Conservation (phyloP, 441 rosid genomes). For the Manihot esculenta region DNA sequence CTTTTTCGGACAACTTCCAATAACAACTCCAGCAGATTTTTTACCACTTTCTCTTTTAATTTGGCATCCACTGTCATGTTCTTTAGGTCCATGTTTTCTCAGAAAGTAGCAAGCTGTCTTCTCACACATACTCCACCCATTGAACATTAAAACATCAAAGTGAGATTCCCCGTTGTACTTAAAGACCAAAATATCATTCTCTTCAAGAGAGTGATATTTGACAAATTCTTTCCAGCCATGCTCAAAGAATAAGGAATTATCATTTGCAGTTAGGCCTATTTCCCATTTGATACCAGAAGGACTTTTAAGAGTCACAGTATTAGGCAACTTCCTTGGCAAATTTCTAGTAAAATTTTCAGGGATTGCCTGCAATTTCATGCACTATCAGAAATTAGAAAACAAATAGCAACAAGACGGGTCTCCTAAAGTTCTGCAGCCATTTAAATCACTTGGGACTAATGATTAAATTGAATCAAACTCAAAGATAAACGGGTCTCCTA, state of each 20-base stretch:
- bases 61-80: slow-evolving; percentile 24
- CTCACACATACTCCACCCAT: slow-evolving; percentile 58
- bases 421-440: background rate
- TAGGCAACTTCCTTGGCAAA: slow-evolving; percentile 52
- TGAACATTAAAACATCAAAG: slow-evolving; percentile 63
- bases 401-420: too few relatives aligned
- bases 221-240: slow-evolving; percentile 67
- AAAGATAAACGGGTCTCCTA: background rate
- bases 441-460: background rate
- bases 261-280: slow-evolving; percentile 38
- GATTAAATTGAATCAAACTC: background rate
- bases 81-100: slow-evolving; percentile 42
- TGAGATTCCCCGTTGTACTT: slow-evolving; percentile 59
- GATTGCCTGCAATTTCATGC: slow-evolving; percentile 48
- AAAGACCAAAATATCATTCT: slow-evolving; percentile 65
- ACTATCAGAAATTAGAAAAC: background rate
- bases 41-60: slow-evolving; percentile 30
- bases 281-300: slow-evolving; percentile 62
- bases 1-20: slow-evolving; percentile 27
- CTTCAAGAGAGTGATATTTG: slow-evolving; percentile 46
- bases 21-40: slow-evolving; percentile 27
- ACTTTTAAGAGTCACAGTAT: slow-evolving; percentile 54
- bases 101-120: slow-evolving; percentile 62
- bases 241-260: slow-evolving; percentile 37
- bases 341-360: slow-evolving; percentile 55